Conservation (phyloP, 2,329 filamentous ascomycete species). For the Zymoseptoria brevis region DNA sequence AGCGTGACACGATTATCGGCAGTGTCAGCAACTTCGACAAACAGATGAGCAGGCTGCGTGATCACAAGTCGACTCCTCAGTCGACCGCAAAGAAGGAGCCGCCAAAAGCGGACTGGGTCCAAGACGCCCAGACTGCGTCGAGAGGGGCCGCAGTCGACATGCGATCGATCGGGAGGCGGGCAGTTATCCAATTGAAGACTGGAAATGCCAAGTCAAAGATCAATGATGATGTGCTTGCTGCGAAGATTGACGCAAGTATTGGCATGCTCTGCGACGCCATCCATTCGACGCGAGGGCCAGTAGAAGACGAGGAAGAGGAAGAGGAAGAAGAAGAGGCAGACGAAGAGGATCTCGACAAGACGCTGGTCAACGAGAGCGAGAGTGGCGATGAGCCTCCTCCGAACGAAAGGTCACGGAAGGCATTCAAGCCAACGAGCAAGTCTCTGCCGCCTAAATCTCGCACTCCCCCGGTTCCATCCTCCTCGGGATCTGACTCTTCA, state of each 20-base stretch:
- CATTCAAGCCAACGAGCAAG: not conserved
- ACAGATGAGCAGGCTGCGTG: not conserved
- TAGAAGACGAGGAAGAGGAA: not conserved
- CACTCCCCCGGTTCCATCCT: not conserved
- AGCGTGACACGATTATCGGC: not conserved
- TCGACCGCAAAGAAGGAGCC: not conserved
- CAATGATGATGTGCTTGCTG: slow-evolving; percentile 7
- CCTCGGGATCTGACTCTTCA: not conserved
- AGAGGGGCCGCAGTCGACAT: not conserved
- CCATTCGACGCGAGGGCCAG: not conserved
- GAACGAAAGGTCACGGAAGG: slow-evolving; percentile 1
- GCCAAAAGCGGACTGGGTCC: not conserved
- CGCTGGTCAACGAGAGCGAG: not conserved
- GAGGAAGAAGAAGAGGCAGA: not conserved
- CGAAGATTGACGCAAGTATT: not conserved
- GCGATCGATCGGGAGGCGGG: not conserved
- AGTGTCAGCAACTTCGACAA: not conserved
- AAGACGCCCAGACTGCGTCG: not conserved
- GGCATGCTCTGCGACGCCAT: not conserved
- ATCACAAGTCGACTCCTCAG: not conserved
- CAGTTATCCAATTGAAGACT: not conserved
- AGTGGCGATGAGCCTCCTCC: not conserved
- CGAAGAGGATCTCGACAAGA: slow-evolving; percentile 9
- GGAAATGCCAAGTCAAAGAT: not conserved
- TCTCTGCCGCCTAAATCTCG: not conserved